These are phyloP conservation scores for Epithemia pelagica DNA, from an alignment of 108 stramenopile species.

Conservation along the genomic window DNA sequence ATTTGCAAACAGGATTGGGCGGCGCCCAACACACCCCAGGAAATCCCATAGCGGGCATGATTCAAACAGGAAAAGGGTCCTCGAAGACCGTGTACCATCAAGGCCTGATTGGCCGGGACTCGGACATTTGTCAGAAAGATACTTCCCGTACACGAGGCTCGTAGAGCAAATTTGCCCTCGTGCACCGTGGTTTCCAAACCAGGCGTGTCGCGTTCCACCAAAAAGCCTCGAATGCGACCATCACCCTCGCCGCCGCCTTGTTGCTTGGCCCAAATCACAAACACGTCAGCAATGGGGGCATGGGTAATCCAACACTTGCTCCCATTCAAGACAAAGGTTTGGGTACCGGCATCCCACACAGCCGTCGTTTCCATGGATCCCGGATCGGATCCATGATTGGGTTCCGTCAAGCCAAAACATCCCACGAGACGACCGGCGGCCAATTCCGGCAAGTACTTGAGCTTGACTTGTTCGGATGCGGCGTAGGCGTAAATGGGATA, in stretches of 20 bases:
- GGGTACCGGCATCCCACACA: constrained; percentile 55
- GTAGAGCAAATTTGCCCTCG: constrained; percentile 86
- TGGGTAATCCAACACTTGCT: constrained; percentile 98
- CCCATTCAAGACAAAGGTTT: constrained; percentile 86
- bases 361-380: constrained; percentile 85
- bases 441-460: constrained; percentile 83
- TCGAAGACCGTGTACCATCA: constrained; percentile 52
- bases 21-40: constrained; percentile 94
- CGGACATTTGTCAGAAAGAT: constrained; percentile 91
- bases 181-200: constrained; percentile 81
- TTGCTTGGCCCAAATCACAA: constrained; percentile 85
- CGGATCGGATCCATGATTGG: constrained; percentile 93
- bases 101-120: constrained; percentile 53
- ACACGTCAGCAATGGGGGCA: constrained; percentile 91
- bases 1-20: constrained; percentile 80
- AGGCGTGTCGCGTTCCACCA: constrained; percentile 77
- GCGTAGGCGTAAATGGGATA: constrained; percentile 93
- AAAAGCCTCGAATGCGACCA: constrained; percentile 81
- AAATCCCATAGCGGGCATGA: constrained; percentile 93
- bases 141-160: constrained; percentile 86
- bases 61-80: constrained; percentile 93
- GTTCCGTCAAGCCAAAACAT: constrained; percentile 97
- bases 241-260: too few species aligned
- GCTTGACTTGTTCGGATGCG: constrained; percentile 61
- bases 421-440: constrained; percentile 80